Evolutionary conservation across 305 asterid genomes (phyloP), one percentile per base, ranked within the genome.

Genomic region (Ajuga reptans): DNA sequence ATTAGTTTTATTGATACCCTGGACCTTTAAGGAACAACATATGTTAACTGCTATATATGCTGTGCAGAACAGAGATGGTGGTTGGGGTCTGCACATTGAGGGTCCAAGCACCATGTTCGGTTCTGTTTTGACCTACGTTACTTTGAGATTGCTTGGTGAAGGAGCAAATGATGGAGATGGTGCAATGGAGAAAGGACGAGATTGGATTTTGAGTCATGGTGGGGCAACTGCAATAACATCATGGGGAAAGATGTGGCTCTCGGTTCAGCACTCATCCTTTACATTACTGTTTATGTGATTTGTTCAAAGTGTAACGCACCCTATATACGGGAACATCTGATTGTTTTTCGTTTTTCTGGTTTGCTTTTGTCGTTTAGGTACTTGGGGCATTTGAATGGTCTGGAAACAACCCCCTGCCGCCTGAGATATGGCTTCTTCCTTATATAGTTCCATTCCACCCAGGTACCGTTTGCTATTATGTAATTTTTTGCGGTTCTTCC

Each of bases 201-300:
- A 79, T 71, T 92, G 98, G 96, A 89, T 92, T 79, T 76, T 92
- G 79, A 84, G 72, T 73, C 98, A 86, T 75, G 98, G 98, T 68
- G 82, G 97, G 78, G 98, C 96, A 64, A 86, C 95, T 58, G 83
- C 90, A 34, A 86, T 89, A 64, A 82, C 98, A 24, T 92, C 98
- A 41, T 92, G 98, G 98, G 98, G 98, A 45, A 92, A 92, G 80
- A 84, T 87, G 95, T 92, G 98, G 98, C 98, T 92, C 77, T 78
- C 98, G 73, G 98, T 92, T 76, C 56, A 50, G 78, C 57, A 64
- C 67, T 76, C 36, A 56, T 71, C 79, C 72, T 57, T 75, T 68
- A 39, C 9, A 7, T 53, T 63, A 43, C 14, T 66, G 43, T 33
- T 75, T 55, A 34, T 69, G 56, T 43, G 17, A 15, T 71, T 60